Percentiles rank a stretch among this genome's conserved stretches.
phyloP scores from a whole-genome alignment of 305 asterid species.

The Fraxinus baroniana region DNA sequence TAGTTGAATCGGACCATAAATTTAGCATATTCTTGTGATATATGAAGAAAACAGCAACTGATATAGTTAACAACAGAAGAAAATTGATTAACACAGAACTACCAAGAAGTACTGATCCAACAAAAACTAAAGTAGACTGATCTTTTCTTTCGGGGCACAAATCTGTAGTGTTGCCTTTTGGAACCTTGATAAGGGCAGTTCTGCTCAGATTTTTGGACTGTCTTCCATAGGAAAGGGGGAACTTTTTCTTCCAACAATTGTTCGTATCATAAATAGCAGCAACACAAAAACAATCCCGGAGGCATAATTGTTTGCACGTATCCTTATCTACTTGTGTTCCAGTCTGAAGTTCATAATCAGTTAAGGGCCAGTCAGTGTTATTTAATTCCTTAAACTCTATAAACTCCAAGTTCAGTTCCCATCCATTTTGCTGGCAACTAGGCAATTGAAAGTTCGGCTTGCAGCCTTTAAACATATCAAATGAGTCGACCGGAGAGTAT shows the following conservation, averaged over 20 bases:
- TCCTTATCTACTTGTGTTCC: slow-evolving; percentile 15
- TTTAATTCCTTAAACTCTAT: slow-evolving; percentile 29
- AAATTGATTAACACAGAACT: slow-evolving; percentile 32
- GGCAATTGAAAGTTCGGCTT: slow-evolving; percentile 28
- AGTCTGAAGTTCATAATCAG: slow-evolving; percentile 28
- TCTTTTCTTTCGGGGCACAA: slow-evolving; percentile 7
- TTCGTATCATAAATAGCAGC: slow-evolving; percentile 25
- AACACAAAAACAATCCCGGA: slow-evolving; percentile 28
- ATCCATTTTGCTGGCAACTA: slow-evolving; percentile 26
- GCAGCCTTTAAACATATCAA: slow-evolving; percentile 23
- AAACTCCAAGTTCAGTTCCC: slow-evolving; percentile 13
- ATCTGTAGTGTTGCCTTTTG: not conserved
- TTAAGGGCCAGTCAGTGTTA: slow-evolving; percentile 31
- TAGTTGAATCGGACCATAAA: not conserved
- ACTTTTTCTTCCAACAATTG: slow-evolving; percentile 31
- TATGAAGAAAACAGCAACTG: not conserved
- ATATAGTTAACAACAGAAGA: slow-evolving; percentile 12
- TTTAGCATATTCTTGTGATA: slow-evolving; percentile 20
- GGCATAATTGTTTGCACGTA: slow-evolving; percentile 21
- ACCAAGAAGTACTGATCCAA: slow-evolving; percentile 29
- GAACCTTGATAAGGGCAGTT: slow-evolving; percentile 29
- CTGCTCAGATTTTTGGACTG: not conserved
- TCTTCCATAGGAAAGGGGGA: slow-evolving; percentile 32
- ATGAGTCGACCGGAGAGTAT: slow-evolving; percentile 28
- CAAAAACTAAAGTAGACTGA: slow-evolving; percentile 18